phyloP scores from a whole-genome alignment of 2,329 filamentous ascomycete species.

The Fusarium cicatricum region DNA sequence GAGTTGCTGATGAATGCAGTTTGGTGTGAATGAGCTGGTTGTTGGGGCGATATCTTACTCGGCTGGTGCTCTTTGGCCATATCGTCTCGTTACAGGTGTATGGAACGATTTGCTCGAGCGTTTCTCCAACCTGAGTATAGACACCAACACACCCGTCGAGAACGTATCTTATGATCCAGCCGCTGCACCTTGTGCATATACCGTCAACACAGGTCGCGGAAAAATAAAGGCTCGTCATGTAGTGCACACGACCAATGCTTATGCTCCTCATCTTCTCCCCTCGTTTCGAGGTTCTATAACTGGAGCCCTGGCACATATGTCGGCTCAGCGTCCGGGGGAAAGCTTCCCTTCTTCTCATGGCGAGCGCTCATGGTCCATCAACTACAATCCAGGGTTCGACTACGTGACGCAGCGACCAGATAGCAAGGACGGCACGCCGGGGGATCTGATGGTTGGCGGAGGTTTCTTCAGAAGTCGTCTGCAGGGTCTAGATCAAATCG shows the following conservation, averaged over 20 bases:
- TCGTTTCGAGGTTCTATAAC: slow-evolving; percentile 56
- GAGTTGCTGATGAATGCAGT: slow-evolving; percentile 38
- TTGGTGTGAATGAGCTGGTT: slow-evolving; percentile 47
- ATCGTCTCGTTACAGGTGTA: slow-evolving; percentile 56
- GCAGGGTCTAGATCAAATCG: slow-evolving; percentile 56
- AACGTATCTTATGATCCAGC: slow-evolving; percentile 32
- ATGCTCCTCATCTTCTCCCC: slow-evolving; percentile 60
- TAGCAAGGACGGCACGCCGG: slow-evolving; percentile 38
- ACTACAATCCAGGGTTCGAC: slow-evolving; percentile 58
- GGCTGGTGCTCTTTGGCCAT: slow-evolving; percentile 61
- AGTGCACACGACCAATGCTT: slow-evolving; percentile 66
- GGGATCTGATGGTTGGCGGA: slow-evolving; percentile 64
- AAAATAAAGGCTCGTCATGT: slow-evolving; percentile 57
- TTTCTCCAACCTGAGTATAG: slow-evolving; percentile 49
- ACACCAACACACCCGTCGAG: slow-evolving; percentile 49
- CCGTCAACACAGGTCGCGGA: slow-evolving; percentile 56
- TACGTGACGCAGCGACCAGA: slow-evolving; percentile 59
- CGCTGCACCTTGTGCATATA: slow-evolving; percentile 46
- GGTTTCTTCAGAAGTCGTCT: slow-evolving; percentile 55
- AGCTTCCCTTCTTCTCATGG: slow-evolving; percentile 44
- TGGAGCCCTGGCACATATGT: slow-evolving; percentile 58
- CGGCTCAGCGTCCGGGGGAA: slow-evolving; percentile 54
- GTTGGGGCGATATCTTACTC: slow-evolving; percentile 54
- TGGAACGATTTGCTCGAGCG: slow-evolving; percentile 53
- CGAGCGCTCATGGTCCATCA: slow-evolving; percentile 59